Percentiles rank a stretch among this genome's conserved stretches.
Evolutionary conservation across 2,329 filamentous ascomycete genomes (phyloP).

Genomic region (Pseudocercospora eumusae): DNA sequence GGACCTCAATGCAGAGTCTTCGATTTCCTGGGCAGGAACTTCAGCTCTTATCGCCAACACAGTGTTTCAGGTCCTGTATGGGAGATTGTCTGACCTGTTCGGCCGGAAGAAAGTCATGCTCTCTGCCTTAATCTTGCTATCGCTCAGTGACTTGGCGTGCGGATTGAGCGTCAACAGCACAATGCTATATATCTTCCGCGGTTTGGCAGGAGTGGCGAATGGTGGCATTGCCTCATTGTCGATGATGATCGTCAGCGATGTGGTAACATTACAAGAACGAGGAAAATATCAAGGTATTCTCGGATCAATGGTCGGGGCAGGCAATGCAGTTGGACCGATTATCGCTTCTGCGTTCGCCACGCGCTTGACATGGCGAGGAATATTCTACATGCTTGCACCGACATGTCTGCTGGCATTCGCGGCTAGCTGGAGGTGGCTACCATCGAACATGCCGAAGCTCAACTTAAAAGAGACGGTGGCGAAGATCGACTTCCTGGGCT

Average conservation of each 20-base stretch:
- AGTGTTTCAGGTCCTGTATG: conserved; percentile 65
- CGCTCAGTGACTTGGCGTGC: conserved; percentile 61
- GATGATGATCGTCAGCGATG: conserved; percentile 64
- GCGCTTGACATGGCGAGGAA: conserved; percentile 47
- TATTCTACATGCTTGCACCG: conserved; percentile 57
- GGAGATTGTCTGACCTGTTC: conserved; percentile 45
- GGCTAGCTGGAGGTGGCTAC: conserved; percentile 55
- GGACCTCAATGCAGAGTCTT: conserved; percentile 44
- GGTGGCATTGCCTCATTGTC: conserved; percentile 61
- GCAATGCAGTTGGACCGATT: conserved; percentile 52
- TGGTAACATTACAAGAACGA: conserved; percentile 60
- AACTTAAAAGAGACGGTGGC: conserved; percentile 51
- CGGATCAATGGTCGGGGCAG: conserved; percentile 48
- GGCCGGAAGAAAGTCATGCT: conserved; percentile 60
- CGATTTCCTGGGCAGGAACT: conserved; percentile 59
- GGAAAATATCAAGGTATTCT: conserved; percentile 54
- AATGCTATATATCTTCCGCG: conserved; percentile 64
- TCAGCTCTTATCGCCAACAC: conserved; percentile 59
- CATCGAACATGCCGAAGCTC: conserved; percentile 52
- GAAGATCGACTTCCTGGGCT: conserved; percentile 62
- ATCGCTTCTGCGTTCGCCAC: conserved; percentile 51
- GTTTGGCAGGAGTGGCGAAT: conserved; percentile 61
- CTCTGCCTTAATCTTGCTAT: conserved; percentile 54
- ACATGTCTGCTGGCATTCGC: conserved; percentile 51
- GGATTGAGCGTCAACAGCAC: conserved; percentile 57